Evolutionary conservation across 495 filamentous ascomycete genomes (phyloP), one percentile per base, ranked within the genome.

Genomic region (Glarea lozoyensis): DNA sequence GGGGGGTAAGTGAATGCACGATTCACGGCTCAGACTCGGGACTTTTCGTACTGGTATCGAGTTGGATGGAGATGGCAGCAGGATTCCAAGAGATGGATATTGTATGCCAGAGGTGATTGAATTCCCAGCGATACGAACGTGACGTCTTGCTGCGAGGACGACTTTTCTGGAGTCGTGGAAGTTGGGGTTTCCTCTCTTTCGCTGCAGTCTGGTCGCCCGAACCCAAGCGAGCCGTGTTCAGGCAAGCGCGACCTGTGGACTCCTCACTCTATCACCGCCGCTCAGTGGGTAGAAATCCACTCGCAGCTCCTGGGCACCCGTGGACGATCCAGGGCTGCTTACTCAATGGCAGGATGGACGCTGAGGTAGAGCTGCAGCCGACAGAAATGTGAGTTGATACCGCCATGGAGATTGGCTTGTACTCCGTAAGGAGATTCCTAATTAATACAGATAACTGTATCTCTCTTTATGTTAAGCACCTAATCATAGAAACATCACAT

Each of bases 11-110:
- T 10, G 37, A 46, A 24, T 32, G 12, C 32, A 18, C 7, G 4
- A 10, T 24, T 38, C 30, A 11, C 11, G 13, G 22, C 40, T 42
- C 23, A 50, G 43, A 45, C 42, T 44, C 43, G 44, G 25, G 30
- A 10, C 48, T 51, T 51, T 36, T 50, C 41, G 40, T n/a, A 34
- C 15, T 19, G 13, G 21, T 16, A 13, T n/a, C 23, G 18, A 33
- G 20, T 13, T 16, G 22, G n/a, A 29, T 18, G 16, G 36, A 40
- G 17, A 29, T 11, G 15, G 33, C 18, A 13, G 24, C 19, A 2
- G 35, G 5, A 4, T 5, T 34, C 12, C 4, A 16, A 13, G 31
- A 34, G 6, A 16, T 6, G n/a, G n/a, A 34, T 11, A 6, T 7
- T 13, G 27, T 13, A 42, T 9, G 13, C 12, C 12, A 39, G 21